A percentile compares a stretch with the other conserved stretches of the same genome.
Conservation (phyloP, 768 basidiomycete genomes). For the Lentinula raphanica region DNA sequence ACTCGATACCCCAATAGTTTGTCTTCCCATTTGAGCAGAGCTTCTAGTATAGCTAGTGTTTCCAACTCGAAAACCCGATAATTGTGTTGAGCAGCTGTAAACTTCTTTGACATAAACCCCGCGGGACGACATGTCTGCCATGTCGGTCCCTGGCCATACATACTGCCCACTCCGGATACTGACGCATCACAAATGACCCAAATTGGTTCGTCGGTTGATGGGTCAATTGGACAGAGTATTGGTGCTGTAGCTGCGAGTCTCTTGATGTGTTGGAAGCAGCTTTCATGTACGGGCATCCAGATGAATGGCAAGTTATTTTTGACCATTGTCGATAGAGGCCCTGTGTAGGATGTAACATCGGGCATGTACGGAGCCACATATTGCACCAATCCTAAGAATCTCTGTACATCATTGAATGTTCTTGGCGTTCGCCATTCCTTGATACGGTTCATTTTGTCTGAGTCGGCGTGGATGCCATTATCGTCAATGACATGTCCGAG, state of each 20-base stretch:
- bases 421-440: constrained; percentile 19
- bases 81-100: constrained; percentile 18
- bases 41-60: constrained; percentile 12
- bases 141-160: constrained; percentile 21
- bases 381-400: constrained; percentile 25
- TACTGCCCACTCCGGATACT: neutral
- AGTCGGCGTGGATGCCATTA: constrained; percentile 23
- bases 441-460: constrained; percentile 22
- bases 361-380: constrained; percentile 24
- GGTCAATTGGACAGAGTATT: neutral
- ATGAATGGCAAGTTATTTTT: constrained; percentile 16
- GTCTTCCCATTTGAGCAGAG: constrained; percentile 23
- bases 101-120: constrained; percentile 23
- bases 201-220: neutral
- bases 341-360: constrained; percentile 17
- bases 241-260: neutral
- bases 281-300: constrained; percentile 17
- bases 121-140: constrained; percentile 21
- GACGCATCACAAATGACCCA: constrained; percentile 1
- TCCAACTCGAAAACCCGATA: constrained; percentile 19
- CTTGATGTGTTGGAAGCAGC: constrained; percentile 16
- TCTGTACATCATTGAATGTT: constrained; percentile 17
- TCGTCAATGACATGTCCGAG: constrained; percentile 28
- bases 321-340: constrained; percentile 15
- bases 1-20: constrained; percentile 18